Evolutionary conservation across 352 stramenopile species (phyloP).

Genomic region (Phytophthora ramorum): DNA sequence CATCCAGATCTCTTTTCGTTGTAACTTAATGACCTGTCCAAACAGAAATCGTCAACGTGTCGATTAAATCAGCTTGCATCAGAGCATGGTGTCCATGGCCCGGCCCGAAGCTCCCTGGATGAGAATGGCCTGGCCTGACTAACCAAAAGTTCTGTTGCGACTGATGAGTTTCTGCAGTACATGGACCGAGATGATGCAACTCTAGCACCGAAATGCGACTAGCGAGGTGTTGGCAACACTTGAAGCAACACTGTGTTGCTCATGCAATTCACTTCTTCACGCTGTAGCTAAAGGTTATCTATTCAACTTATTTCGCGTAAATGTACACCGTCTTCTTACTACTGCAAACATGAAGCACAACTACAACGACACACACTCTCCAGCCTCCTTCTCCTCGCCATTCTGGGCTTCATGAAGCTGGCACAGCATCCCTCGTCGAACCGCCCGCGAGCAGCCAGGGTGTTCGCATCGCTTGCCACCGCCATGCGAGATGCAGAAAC

Average conservation of each 20-base stretch:
- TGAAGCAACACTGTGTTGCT: slow-evolving; percentile 5
- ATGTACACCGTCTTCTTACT: slow-evolving; percentile 32
- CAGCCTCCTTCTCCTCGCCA: slow-evolving; percentile 3
- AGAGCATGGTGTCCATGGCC: not conserved
- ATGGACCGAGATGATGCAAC: not conserved
- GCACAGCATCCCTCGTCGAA: slow-evolving; percentile 65
- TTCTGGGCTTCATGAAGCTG: slow-evolving; percentile 55
- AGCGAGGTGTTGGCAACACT: slow-evolving; percentile 5
- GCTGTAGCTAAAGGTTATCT: slow-evolving; percentile 17
- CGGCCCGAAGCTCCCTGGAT: not conserved
- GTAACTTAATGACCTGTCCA: not conserved
- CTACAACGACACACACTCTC: slow-evolving; percentile 27
- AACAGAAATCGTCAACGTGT: not conserved
- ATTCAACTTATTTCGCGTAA: slow-evolving; percentile 24
- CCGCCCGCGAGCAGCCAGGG: slow-evolving; percentile 52
- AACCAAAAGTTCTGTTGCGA: not conserved
- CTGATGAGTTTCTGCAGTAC: not conserved
- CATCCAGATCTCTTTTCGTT: not conserved
- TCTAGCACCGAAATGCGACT: slow-evolving; percentile 14
- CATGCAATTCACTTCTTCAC: not conserved
- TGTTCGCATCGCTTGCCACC: slow-evolving; percentile 72
- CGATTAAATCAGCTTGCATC: not conserved
- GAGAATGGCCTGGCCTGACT: not conserved
- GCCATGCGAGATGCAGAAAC: slow-evolving; percentile 77
- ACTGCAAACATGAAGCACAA: slow-evolving; percentile 21